Base-by-base conservation (phyloP, 768 basidiomycete species). In the Tylopilus subfusipes region DNA sequence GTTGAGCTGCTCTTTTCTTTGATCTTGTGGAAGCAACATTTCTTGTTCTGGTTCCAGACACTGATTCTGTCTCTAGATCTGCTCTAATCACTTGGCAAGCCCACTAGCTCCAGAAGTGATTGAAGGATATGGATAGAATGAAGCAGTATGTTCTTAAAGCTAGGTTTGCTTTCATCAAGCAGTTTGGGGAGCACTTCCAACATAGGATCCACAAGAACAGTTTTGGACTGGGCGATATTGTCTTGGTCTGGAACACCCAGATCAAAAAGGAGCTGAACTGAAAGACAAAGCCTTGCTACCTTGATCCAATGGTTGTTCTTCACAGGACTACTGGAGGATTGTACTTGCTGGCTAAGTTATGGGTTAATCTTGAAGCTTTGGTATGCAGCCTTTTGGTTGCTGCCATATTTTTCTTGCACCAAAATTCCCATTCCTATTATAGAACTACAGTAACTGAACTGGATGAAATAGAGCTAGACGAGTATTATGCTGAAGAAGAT, bases 11-110 rank as follows among this genome's bases (percentile, higher is more conserved):
- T 74, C 0, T 63, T 74, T 19, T 55, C 68, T 0, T 72, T 44
- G 67, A 74, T 29, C 29, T 72, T 0, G 18, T 58, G 0, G 68
- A 76, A 30, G 52, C 52, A 0, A 75, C 66, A 0, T 74, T n/a
- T n/a, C n/a, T n/a, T n/a, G n/a, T n/a, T n/a, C n/a, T n/a, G n/a
- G n/a, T n/a, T n/a, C n/a, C n/a, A 38, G 29, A 0, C 0, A 19
- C 30, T 19, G 4, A 1, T n/a, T n/a, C n/a, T n/a, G n/a, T n/a
- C n/a, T n/a, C n/a, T n/a, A n/a, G n/a, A n/a, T n/a, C n/a, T n/a
- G 6, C 24, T 46, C 1, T 39, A n/a, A 52, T 55, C 10, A 16
- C 31, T 19, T 56, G 45, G 25, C 4, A 5, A 24, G 54, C 57
- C 4, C 0, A 2, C 0, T 43, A 54, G n/a, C 33, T 58, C 0